Conservation (phyloP, 495 filamentous ascomycete species). For the Ramalina intermedia region DNA sequence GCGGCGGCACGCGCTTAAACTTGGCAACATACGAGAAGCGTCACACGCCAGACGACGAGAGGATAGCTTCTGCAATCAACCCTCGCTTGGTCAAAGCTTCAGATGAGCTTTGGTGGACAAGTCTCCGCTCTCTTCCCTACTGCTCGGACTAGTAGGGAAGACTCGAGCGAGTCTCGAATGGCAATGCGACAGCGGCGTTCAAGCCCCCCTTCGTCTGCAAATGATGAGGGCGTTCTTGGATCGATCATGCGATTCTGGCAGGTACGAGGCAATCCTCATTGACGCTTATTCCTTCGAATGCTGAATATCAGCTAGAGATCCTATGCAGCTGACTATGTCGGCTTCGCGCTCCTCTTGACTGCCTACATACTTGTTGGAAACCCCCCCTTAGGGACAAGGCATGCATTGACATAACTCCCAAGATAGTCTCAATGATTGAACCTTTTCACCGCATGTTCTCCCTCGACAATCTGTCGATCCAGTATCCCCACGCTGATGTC, state of each 20-base stretch:
- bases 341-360: slow-evolving; percentile 50
- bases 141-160: not conserved
- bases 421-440: slow-evolving; percentile 58
- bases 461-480: slow-evolving; percentile 68
- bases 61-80: no score
- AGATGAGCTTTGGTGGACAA: slow-evolving; percentile 1
- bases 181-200: not conserved
- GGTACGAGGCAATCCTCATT: not conserved
- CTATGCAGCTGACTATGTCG: slow-evolving; percentile 79
- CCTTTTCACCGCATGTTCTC: slow-evolving; percentile 74
- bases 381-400: not conserved
- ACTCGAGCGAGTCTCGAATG: not conserved
- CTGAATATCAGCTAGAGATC: slow-evolving; percentile 37
- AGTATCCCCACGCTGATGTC: slow-evolving; percentile 69
- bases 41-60: no score
- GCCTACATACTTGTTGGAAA: slow-evolving; percentile 50
- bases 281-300: not conserved
- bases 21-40: no score
- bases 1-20: no score
- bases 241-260: slow-evolving; percentile 32
- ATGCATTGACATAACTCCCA: not conserved
- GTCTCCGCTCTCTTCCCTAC: not conserved
- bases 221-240: slow-evolving; percentile 16
- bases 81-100: not conserved
- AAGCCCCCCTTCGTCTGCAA: not conserved